Conservation (phyloP, 2,329 filamentous ascomycete species). For the Rutstroemia sydowiana region DNA sequence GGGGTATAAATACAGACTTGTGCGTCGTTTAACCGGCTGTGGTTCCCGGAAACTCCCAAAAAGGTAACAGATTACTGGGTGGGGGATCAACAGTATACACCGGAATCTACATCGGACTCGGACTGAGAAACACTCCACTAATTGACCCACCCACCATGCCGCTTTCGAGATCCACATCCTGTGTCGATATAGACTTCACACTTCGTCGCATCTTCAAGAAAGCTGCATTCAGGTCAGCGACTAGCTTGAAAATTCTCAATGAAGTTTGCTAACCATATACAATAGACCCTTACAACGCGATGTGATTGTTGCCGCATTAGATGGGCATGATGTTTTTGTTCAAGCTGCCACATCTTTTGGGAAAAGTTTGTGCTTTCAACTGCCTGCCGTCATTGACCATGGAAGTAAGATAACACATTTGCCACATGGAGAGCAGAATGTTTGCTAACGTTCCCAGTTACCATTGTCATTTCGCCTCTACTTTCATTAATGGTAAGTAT, state of each 20-base stretch:
- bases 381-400: conserved; percentile 79
- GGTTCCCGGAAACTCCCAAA: no score
- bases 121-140: not conserved
- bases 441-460: conserved; percentile 48
- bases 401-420: conserved; percentile 49
- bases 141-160: conserved; percentile 18
- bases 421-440: no score
- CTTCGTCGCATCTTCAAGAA: conserved; percentile 68
- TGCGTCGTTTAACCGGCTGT: no score
- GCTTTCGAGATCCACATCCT: conserved; percentile 40
- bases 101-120: not conserved
- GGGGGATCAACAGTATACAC: no score
- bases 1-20: no score
- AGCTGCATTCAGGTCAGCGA: conserved; percentile 57
- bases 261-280: conserved; percentile 12
- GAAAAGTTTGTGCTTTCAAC: conserved; percentile 87
- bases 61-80: no score
- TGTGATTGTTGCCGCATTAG: conserved; percentile 74
- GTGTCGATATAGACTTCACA: conserved; percentile 65
- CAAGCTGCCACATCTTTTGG: conserved; percentile 89
- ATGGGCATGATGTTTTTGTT: conserved; percentile 84
- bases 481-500: conserved; percentile 74
- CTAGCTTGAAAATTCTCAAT: not conserved
- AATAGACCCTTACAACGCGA: conserved; percentile 74
- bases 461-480: conserved; percentile 82